Evolutionary conservation across 345 rosid species (phyloP).

Genomic region (Isatis tinctoria): DNA sequence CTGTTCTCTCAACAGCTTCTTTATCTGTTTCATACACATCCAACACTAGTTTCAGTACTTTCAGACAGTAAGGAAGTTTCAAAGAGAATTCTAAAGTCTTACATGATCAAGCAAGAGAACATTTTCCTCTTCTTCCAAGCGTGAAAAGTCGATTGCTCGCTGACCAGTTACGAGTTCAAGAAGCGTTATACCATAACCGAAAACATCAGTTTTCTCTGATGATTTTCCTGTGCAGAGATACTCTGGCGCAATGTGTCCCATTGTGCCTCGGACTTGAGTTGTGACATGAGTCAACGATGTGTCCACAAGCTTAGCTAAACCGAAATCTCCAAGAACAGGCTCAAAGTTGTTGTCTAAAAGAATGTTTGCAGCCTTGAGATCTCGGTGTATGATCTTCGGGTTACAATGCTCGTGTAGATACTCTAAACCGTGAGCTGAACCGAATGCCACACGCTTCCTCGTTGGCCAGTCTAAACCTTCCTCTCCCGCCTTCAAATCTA

Average conservation of each 20-base stretch:
- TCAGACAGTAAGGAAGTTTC: not conserved
- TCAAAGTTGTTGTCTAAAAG: slow-evolving; percentile 73
- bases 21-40: slow-evolving; percentile 46
- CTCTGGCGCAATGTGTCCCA: slow-evolving; percentile 95
- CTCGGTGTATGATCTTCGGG: slow-evolving; percentile 89
- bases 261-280: slow-evolving; percentile 87
- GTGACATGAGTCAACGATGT: slow-evolving; percentile 70
- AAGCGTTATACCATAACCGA: slow-evolving; percentile 87
- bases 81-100: slow-evolving; percentile 27
- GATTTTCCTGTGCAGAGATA: slow-evolving; percentile 83
- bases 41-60: not conserved
- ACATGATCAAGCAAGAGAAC: slow-evolving; percentile 90
- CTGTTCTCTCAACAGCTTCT: slow-evolving; percentile 63
- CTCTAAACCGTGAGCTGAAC: slow-evolving; percentile 84
- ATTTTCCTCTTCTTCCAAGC: slow-evolving; percentile 88
- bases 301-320: slow-evolving; percentile 71
- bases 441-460: slow-evolving; percentile 72
- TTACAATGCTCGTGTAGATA: slow-evolving; percentile 81
- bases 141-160: slow-evolving; percentile 79
- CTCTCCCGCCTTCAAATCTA: slow-evolving; percentile 73
- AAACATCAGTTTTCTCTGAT: slow-evolving; percentile 84
- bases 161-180: slow-evolving; percentile 91
- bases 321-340: slow-evolving; percentile 86
- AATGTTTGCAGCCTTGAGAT: slow-evolving; percentile 87
- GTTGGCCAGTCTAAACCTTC: slow-evolving; percentile 75